These are phyloP conservation scores for Penicillium bialowiezense DNA, from an alignment of 495 filamentous ascomycete genomes.

Conservation along the genomic window DNA sequence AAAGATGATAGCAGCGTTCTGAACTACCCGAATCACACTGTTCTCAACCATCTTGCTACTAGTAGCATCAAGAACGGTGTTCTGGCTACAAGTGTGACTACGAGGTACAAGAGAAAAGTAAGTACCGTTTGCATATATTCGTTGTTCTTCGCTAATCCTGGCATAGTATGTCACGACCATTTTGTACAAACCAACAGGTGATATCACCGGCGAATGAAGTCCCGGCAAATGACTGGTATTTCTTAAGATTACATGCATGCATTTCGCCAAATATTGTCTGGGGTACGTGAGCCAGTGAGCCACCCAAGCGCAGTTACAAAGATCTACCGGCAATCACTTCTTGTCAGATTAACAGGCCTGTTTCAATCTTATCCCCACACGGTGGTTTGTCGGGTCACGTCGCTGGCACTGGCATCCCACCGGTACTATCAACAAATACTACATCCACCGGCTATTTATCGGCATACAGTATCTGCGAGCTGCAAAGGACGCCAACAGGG, in stretches of 20 bases:
- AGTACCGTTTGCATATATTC: constrained; percentile 5
- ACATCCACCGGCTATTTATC: background rate
- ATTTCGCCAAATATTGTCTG: constrained; percentile 2
- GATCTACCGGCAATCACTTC: background rate
- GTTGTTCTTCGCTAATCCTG: constrained; percentile 11
- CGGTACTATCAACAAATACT: background rate
- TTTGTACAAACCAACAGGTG: constrained; percentile 85
- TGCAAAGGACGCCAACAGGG: background rate
- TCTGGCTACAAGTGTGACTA: constrained; percentile 94
- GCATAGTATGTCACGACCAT: constrained; percentile 92
- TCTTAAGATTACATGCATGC: constrained; percentile 9
- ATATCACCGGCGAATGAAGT: constrained; percentile 33
- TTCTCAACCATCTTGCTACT: constrained; percentile 95
- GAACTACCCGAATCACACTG: constrained; percentile 93
- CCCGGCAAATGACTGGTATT: background rate
- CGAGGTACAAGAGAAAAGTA: constrained; percentile 95
- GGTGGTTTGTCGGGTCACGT: background rate
- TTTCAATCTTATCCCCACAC: background rate
- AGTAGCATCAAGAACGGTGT: constrained; percentile 97
- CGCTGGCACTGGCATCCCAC: background rate
- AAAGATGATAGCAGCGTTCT: constrained; percentile 98
- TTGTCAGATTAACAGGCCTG: background rate
- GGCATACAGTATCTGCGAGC: no score
- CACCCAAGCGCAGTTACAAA: background rate
- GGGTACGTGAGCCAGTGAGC: background rate